A percentile compares a stretch with the other conserved stretches of the same genome.
Evolutionary conservation across 768 basidiomycete genomes (phyloP).

Genomic region (Leccinum barrowsii): DNA sequence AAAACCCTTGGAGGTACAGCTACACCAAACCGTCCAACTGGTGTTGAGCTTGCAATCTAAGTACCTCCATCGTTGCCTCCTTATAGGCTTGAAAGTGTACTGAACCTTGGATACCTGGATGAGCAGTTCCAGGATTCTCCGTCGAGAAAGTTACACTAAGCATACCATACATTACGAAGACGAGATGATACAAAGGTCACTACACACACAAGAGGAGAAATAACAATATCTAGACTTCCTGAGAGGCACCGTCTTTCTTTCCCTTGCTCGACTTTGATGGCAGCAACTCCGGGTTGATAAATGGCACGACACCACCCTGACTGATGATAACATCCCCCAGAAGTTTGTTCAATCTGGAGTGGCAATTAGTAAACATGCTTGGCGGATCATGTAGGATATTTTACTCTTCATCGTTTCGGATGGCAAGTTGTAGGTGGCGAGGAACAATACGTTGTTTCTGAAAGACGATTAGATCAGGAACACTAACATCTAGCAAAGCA

Average conservation of each 20-base stretch:
- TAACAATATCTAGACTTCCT: slow-evolving; percentile 40
- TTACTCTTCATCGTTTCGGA: slow-evolving; percentile 73
- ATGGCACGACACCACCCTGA: slow-evolving; percentile 74
- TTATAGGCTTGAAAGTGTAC: too few relatives aligned
- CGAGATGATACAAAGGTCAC: slow-evolving; percentile 19
- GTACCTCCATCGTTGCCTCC: too few relatives aligned
- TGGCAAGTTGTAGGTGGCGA: slow-evolving; percentile 71
- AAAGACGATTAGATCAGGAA: not conserved
- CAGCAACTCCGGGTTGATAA: slow-evolving; percentile 50
- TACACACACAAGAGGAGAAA: slow-evolving; percentile 1
- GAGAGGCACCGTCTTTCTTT: slow-evolving; percentile 48
- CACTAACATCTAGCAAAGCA: not conserved
- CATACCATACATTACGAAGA: slow-evolving; percentile 30
- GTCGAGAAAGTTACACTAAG: slow-evolving; percentile 17
- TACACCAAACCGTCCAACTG: too few relatives aligned
- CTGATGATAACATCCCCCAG: slow-evolving; percentile 65
- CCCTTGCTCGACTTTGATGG: slow-evolving; percentile 45
- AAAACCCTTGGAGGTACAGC: too few relatives aligned
- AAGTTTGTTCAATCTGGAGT: slow-evolving; percentile 49
- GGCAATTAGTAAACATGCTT: not conserved
- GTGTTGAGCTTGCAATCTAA: too few relatives aligned
- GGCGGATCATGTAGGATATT: slow-evolving; percentile 11
- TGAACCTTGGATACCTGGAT: too few relatives aligned
- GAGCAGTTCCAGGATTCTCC: not conserved
- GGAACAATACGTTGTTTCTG: slow-evolving; percentile 77